Evolutionary conservation across 306 rosid genomes (phyloP), one percentile per base, ranked within the genome.

Genomic region (Glycyrrhiza uralensis): DNA sequence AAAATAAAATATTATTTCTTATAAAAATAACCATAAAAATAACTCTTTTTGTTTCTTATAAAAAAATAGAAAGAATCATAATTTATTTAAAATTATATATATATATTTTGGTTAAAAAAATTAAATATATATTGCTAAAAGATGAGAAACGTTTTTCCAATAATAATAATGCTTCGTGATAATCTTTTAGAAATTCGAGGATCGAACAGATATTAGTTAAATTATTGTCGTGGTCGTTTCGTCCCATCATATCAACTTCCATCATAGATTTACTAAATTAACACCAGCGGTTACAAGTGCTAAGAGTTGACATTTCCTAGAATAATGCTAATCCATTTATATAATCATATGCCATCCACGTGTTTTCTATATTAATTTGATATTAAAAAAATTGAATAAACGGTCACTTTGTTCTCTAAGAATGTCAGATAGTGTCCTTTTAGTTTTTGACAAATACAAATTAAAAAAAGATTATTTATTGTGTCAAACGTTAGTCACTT

Each of bases 271-370:
- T n/a, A 60, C 52, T 65, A 12, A 32, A 45, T 45, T 44, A 60
- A 20, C 57, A 47, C 26, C 73, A 15, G 26, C 22, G 57, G 28
- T 66, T 36, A 50, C 42, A 45, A 75, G 80, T 71, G 84, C 74
- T 66, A 5, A 36, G 81, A 59, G 85, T 76, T 81, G 90, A 83
- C 86, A 64, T 69, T 75, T 77, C 51, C 15, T 28, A 79, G 51
- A 39, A 0, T 17, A 81, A 62, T 86, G 83, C 69, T 12, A n/a
- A 46, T 74, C 83, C 78, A 75, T 15, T 71, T 77, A 80, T 69
- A 33, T 3, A 32, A 26, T 1, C 0, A 11, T 14, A 52, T 50
- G 29, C 3, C 6, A 2, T 39, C 85, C 56, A 66, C 56, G 45
- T 47, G 39, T 74, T 30, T 33, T 64, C 19, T 14, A 2, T n/a